These are phyloP conservation scores for Plasmodium ovale DNA, from an alignment of 169 alveolate species.

Conservation along the genomic window DNA sequence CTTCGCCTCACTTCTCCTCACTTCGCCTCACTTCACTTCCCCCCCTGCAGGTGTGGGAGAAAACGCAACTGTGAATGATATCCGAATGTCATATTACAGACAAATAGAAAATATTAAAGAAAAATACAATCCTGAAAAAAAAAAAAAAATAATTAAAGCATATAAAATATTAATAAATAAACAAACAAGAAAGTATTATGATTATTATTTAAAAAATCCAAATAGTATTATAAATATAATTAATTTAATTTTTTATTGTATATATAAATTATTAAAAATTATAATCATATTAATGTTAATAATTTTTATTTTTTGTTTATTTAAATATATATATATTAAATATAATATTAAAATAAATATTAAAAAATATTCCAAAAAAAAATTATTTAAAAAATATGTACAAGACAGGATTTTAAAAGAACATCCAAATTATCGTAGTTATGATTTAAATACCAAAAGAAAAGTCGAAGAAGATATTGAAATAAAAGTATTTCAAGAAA, in stretches of 20 bases:
- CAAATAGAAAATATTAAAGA: constrained; percentile 3
- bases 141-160: constrained; percentile 45
- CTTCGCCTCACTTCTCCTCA: background rate
- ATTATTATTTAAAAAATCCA: constrained; percentile 59
- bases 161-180: constrained; percentile 37
- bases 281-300: constrained; percentile 13
- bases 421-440: constrained; percentile 36
- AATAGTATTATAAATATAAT: constrained; percentile 54
- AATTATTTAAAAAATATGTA: constrained; percentile 41
- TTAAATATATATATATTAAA: constrained; percentile 40
- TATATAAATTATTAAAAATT: constrained; percentile 43
- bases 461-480: constrained; percentile 50
- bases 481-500: constrained; percentile 39
- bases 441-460: constrained; percentile 19
- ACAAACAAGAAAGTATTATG: constrained; percentile 44
- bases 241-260: constrained; percentile 10
- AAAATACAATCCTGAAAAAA: constrained; percentile 10
- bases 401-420: constrained; percentile 6
- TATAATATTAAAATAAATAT: constrained; percentile 24
- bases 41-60: constrained; percentile 17
- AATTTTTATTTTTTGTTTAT: constrained; percentile 7
- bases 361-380: constrained; percentile 24
- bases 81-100: constrained; percentile 13
- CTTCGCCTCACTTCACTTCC: background rate
- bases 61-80: constrained; percentile 11